These are phyloP conservation scores for Ganoderma leucocontextum DNA, from an alignment of 1,284 basidiomycete genomes.

Conservation along the genomic window DNA sequence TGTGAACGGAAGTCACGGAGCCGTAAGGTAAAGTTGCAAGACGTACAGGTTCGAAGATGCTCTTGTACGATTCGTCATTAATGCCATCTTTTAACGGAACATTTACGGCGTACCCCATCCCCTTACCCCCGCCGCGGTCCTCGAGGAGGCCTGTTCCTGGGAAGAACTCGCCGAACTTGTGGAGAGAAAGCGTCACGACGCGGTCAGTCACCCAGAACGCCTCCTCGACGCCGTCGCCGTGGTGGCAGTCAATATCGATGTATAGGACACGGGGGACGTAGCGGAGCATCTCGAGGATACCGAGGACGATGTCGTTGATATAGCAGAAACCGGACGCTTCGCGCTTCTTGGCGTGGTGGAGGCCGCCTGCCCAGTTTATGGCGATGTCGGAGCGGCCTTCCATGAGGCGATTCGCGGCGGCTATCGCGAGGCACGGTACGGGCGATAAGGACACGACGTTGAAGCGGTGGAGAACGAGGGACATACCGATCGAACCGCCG, in stretches of 20 bases:
- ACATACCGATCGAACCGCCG: conserved; percentile 87
- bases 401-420: conserved; percentile 85
- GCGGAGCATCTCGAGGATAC: conserved; percentile 88
- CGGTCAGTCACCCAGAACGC: conserved; percentile 98
- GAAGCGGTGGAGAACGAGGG: neutral
- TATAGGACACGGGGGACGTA: conserved; percentile 90
- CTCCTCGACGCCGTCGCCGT: conserved; percentile 98
- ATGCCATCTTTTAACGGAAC: conserved; percentile 95
- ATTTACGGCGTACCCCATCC: conserved; percentile 93
- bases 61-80: conserved; percentile 83
- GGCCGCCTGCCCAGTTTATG: conserved; percentile 97
- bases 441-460: neutral
- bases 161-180: conserved; percentile 98
- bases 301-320: conserved; percentile 95
- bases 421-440: conserved; percentile 46
- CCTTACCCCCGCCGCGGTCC: conserved; percentile 87
- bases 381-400: conserved; percentile 90
- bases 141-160: conserved; percentile 92
- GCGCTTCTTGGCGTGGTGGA: conserved; percentile 98
- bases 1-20: too few relatives aligned
- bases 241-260: conserved; percentile 98
- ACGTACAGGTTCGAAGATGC: conserved; percentile 90
- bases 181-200: conserved; percentile 96
- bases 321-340: conserved; percentile 98
- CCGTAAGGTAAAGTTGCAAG: neutral